phyloP scores from a whole-genome alignment of 192 early-diverging fungal species.

The Lobosporangium transversale region DNA sequence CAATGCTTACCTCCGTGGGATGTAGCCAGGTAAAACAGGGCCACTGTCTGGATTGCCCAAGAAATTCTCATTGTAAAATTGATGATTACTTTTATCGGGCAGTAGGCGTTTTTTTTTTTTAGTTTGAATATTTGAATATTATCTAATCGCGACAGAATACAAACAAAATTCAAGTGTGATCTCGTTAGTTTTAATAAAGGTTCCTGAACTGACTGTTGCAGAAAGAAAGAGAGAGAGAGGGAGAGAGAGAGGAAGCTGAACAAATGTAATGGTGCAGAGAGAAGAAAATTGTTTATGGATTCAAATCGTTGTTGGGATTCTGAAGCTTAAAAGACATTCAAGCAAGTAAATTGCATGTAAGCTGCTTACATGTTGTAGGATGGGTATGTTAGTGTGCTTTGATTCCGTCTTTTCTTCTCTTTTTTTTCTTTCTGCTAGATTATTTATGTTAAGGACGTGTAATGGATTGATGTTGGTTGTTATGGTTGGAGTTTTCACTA shows the following conservation, averaged over 20 bases:
- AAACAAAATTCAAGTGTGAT: neutral
- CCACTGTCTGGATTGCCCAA: constrained; percentile 46
- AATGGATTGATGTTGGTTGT: no score
- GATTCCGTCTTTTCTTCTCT: constrained; percentile 1
- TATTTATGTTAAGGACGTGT: no score
- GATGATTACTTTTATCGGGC: no score
- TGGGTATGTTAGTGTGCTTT: neutral
- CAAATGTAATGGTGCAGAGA: no score
- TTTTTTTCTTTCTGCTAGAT: no score
- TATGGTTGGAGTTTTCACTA: no score
- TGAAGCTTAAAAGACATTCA: no score
- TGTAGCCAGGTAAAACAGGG: constrained; percentile 49
- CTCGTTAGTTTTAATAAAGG: neutral
- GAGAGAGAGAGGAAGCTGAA: neutral
- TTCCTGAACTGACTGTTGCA: no score
- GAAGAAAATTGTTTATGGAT: no score
- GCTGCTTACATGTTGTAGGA: neutral
- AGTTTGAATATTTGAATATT: neutral
- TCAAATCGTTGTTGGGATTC: no score
- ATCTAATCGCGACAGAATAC: no score
- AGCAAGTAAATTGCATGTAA: no score
- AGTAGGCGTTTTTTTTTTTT: neutral
- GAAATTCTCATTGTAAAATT: constrained; percentile 53
- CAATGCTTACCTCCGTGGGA: constrained; percentile 38
- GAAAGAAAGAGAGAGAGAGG: neutral